Percentiles rank a stretch among this genome's conserved stretches.
These are phyloP conservation scores for Yarrowia sp. DNA, from an alignment of 805 yeast species.

Conservation along the genomic window DNA sequence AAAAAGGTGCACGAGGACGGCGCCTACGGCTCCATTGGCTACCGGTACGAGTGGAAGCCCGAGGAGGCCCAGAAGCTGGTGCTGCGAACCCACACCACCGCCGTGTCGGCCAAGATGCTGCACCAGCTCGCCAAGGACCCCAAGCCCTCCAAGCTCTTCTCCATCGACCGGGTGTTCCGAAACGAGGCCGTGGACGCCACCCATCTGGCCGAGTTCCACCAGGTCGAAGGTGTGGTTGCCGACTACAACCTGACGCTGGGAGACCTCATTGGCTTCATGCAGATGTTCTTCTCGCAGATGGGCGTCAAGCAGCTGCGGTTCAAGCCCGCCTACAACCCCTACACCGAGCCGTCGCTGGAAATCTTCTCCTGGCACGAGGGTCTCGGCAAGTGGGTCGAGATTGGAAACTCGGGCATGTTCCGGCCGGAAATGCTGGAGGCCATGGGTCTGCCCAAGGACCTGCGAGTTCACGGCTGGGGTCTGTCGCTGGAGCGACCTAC, in stretches of 20 bases:
- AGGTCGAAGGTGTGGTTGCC: constrained; percentile 98
- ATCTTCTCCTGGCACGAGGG: constrained; percentile 97
- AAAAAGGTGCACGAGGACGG: constrained; percentile 88
- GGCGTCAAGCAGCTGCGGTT: constrained; percentile 95
- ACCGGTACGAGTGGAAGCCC: constrained; percentile 96
- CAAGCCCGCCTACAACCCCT: constrained; percentile 99
- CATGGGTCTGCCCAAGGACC: constrained; percentile 94
- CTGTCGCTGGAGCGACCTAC: constrained; percentile 97
- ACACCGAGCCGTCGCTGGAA: constrained; percentile 98
- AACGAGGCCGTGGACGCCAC: constrained; percentile 99
- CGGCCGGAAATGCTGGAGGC: constrained; percentile 99
- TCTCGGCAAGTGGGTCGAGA: constrained; percentile 96
- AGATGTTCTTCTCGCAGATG: constrained; percentile 94
- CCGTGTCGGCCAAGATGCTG: constrained; percentile 87
- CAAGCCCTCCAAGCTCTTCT: constrained; percentile 75
- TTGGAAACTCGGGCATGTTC: constrained; percentile 99
- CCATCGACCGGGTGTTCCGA: constrained; percentile 98
- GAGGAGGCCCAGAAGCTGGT: constrained; percentile 91
- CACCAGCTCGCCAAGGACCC: constrained; percentile 71
- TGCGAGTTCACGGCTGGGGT: constrained; percentile 98
- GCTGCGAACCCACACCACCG: constrained; percentile 96
- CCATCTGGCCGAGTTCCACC: constrained; percentile 98
- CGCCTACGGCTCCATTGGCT: constrained; percentile 93
- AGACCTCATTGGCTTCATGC: constrained; percentile 97
- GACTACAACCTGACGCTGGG: constrained; percentile 95